These are phyloP conservation scores for Rhizopus stolonifer DNA, from an alignment of 371 early-diverging fungal genomes.

Conservation along the genomic window DNA sequence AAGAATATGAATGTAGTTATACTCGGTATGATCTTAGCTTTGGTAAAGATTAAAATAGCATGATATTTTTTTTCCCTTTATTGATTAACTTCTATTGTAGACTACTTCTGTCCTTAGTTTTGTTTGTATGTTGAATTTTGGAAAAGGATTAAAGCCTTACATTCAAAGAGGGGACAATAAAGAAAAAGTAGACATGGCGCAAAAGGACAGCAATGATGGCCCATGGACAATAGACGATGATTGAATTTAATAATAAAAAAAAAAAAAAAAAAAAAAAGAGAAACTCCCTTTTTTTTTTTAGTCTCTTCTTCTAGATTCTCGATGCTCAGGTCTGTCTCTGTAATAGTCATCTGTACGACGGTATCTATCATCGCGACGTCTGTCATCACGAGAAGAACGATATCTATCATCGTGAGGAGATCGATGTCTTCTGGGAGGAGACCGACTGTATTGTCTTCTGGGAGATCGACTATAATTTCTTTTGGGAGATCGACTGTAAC, in stretches of 20 bases:
- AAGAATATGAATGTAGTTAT: no score
- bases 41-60: constrained; percentile 23
- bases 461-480: no score
- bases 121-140: constrained; percentile 40
- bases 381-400: constrained; percentile 2
- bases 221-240: constrained; percentile 50
- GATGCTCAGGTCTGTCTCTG: neutral
- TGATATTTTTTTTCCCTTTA: neutral
- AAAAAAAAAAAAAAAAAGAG: no score
- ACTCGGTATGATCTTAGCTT: constrained; percentile 35
- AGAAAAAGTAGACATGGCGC: constrained; percentile 17
- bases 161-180: constrained; percentile 44
- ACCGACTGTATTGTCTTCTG: no score
- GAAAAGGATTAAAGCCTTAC: constrained; percentile 40
- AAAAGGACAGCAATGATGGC: constrained; percentile 16
- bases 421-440: constrained; percentile 28
- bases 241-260: constrained; percentile 9
- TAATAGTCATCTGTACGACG: neutral
- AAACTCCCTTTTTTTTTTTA: no score
- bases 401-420: constrained; percentile 17
- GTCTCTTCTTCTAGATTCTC: constrained; percentile 22
- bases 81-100: constrained; percentile 6
- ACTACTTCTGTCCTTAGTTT: constrained; percentile 23
- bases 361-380: constrained; percentile 11
- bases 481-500: constrained; percentile 26